Evolutionary conservation across 2,329 filamentous ascomycete genomes (phyloP), one percentile per base, ranked within the genome.

Genomic region (Arthrobotrys pseudoclavata): DNA sequence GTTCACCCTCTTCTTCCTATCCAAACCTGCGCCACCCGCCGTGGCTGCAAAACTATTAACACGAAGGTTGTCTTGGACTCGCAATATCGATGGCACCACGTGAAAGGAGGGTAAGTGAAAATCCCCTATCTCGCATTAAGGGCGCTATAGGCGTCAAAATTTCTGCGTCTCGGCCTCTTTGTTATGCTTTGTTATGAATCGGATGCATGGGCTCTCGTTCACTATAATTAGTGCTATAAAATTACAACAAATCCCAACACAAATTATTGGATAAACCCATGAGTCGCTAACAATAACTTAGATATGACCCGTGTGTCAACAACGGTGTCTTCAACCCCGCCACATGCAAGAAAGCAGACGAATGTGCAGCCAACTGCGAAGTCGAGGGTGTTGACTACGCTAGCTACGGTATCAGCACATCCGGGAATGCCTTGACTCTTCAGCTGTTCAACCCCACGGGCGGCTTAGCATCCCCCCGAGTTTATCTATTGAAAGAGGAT

Each of bases 21-120:
- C 86, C 84, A 86, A 76, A 85, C 84, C 76, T 89, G 88, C 83
- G 85, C 86, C 37, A 81, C 84, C 22, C 84, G 83, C 69, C 86
- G 87, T 55, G 84, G 83, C 31, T 90, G 88, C 84, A 86, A 84
- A 37, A 88, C 82, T 1, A 87, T 87, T 79, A 80, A 82, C 47
- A 87, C 86, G 45, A 86, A 85, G 31, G 84, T 89, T 66, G 86
- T 87, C 66, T 83, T 89, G 80, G 87, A 89, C 80, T 81, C 86
- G 79, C 88, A 88, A 83, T 89, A 87, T 86, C 85, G 87, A 63
- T 89, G 87, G 87, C 82, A 87, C 61, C 86, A 88, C 82, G 82
- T 84, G 62, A 82, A 82, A 57, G 71, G 66, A 50, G 71, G 71
- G 64, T 76, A 22, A 13, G 71, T 69, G 3, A 5, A 64, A 15